phyloP scores from a whole-genome alignment of 345 rosid genomes.

The Noccaea caerulescens region DNA sequence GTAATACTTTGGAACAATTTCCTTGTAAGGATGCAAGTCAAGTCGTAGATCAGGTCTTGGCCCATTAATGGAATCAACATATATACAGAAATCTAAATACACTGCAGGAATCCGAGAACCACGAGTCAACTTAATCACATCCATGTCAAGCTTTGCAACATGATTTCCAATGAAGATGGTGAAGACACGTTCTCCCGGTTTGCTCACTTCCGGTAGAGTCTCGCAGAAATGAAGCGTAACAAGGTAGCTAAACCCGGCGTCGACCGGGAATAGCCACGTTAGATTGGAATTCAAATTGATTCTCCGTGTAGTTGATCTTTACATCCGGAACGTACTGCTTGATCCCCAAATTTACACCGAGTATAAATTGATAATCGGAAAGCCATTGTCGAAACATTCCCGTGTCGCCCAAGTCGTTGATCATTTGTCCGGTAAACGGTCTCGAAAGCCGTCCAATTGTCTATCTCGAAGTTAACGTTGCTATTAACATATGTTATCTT shows the following conservation, averaged over 20 bases:
- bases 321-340: rapidly evolving
- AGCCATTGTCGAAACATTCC: conserved; percentile 52
- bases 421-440: conserved; percentile 20
- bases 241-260: conserved; percentile 36
- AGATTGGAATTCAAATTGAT: conserved; percentile 31
- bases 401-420: not conserved
- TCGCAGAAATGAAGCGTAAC: conserved; percentile 50
- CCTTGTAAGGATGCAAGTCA: not conserved
- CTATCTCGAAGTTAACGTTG: rapidly evolving
- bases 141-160: not conserved
- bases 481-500: rapidly evolving
- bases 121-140: not conserved
- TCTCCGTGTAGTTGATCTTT: not conserved
- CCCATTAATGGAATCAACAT: no score
- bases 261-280: conserved; percentile 47
- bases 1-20: rapidly evolving
- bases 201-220: not conserved
- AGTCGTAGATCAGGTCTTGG: conserved; percentile 34
- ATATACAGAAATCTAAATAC: no score
- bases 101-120: no score
- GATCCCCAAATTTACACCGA: not conserved
- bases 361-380: not conserved
- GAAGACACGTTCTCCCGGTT: conserved; percentile 21
- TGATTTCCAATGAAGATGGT: conserved; percentile 2
- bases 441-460: conserved; percentile 37